Percentiles rank a stretch among this genome's conserved stretches.
phyloP scores from a whole-genome alignment of 805 yeast genomes.

The Pichia gijzeniarum region DNA sequence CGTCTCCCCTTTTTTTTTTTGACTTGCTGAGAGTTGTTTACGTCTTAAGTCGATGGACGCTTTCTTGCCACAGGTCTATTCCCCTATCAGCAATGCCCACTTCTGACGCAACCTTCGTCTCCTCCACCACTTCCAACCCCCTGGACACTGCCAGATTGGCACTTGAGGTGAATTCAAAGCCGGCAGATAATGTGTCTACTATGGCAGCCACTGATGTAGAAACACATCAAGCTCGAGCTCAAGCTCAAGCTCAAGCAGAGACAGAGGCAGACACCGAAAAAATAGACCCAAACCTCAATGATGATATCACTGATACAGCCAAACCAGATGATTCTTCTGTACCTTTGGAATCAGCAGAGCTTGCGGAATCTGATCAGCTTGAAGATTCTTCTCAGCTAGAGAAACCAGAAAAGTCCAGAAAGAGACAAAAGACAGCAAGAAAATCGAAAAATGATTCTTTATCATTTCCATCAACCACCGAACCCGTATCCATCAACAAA shows the following conservation, averaged over 20 bases:
- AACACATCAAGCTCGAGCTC: not conserved
- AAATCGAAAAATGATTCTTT: too few species aligned
- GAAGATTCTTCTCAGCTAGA: too few species aligned
- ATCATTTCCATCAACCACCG: too few species aligned
- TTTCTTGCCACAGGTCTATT: not conserved
- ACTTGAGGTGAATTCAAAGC: not conserved
- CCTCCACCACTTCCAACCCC: not conserved
- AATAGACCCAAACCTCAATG: slow-evolving; percentile 7
- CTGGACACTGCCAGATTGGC: slow-evolving; percentile 2
- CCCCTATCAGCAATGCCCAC: not conserved
- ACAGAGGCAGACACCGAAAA: not conserved
- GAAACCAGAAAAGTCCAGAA: too few species aligned
- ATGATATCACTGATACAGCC: not conserved
- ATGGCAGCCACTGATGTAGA: not conserved
- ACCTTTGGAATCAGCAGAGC: not conserved
- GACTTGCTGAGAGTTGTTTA: too few species aligned
- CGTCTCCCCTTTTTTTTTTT: too few species aligned
- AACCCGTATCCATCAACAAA: not conserved
- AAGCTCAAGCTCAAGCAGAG: too few species aligned
- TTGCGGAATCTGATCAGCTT: too few species aligned
- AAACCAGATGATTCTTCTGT: not conserved
- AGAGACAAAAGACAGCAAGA: too few species aligned
- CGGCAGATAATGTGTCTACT: not conserved
- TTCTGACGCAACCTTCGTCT: not conserved
- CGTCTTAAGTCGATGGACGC: slow-evolving; percentile 5